phyloP scores from a whole-genome alignment of 495 filamentous ascomycete genomes.

The Talaromyces wortmannii region DNA sequence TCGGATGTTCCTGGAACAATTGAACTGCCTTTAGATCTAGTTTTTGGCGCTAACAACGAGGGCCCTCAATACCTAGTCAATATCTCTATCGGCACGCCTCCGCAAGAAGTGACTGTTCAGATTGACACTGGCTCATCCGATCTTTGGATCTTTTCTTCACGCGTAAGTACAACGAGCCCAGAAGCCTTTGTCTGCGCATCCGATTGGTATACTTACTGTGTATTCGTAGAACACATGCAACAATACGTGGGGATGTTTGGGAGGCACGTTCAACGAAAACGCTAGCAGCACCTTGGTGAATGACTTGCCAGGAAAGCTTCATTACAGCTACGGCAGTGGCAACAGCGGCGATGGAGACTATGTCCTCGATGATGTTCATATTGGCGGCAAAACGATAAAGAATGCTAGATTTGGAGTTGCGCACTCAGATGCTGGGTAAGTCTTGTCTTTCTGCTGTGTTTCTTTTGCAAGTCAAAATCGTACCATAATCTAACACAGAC shows the following conservation, averaged over 20 bases:
- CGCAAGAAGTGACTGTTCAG: conserved; percentile 32
- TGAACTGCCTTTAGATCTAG: not conserved
- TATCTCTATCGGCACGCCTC: conserved; percentile 33
- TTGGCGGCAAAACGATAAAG: conserved; percentile 55
- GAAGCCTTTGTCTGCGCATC: not conserved
- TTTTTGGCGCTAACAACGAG: not conserved
- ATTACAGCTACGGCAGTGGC: conserved; percentile 61
- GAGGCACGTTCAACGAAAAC: not conserved
- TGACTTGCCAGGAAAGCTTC: not conserved
- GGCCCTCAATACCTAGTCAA: conserved; percentile 37
- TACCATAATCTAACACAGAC: not conserved
- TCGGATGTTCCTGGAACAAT: not conserved
- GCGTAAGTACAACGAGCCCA: not conserved
- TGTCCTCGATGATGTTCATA: conserved; percentile 60
- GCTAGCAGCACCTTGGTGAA: not conserved
- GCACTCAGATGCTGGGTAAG: conserved; percentile 39
- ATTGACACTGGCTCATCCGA: conserved; percentile 39
- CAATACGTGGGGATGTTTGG: not conserved
- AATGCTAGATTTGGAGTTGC: conserved; percentile 70
- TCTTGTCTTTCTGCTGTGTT: no score
- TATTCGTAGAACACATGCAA: not conserved
- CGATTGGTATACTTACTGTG: not conserved
- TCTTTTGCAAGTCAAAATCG: not conserved
- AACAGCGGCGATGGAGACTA: conserved; percentile 71
- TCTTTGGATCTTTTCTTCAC: conserved; percentile 8